These are phyloP conservation scores for Ogataea polymorpha DNA, from an alignment of 805 yeast genomes.

Conservation along the genomic window DNA sequence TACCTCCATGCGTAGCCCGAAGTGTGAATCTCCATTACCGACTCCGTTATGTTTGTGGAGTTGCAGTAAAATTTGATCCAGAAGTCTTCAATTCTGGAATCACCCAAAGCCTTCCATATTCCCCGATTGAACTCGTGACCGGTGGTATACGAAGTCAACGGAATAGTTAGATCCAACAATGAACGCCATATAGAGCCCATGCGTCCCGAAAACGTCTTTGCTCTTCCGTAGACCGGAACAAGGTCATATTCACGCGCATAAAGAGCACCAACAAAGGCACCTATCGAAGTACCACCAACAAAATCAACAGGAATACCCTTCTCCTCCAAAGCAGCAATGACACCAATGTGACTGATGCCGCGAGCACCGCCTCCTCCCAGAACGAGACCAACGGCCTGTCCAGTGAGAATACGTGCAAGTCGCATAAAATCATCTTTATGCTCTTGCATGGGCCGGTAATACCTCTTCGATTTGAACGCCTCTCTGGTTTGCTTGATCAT, in stretches of 20 bases:
- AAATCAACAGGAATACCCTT: slow-evolving; percentile 91
- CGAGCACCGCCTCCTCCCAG: slow-evolving; percentile 98
- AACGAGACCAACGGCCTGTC: slow-evolving; percentile 91
- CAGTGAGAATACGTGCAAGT: slow-evolving; percentile 83
- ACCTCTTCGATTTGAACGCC: slow-evolving; percentile 23
- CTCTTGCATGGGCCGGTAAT: slow-evolving; percentile 38
- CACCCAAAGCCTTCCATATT: slow-evolving; percentile 95
- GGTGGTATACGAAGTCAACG: slow-evolving; percentile 90
- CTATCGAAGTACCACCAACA: slow-evolving; percentile 95
- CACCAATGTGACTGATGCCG: slow-evolving; percentile 89
- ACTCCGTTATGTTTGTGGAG: slow-evolving; percentile 91
- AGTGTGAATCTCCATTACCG: slow-evolving; percentile 91
- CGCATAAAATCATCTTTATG: slow-evolving; percentile 89
- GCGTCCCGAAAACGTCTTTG: slow-evolving; percentile 81
- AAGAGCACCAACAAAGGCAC: slow-evolving; percentile 92
- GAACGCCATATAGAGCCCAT: slow-evolving; percentile 85
- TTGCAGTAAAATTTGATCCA: slow-evolving; percentile 89
- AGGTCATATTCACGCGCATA: slow-evolving; percentile 90
- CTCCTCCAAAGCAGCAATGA: slow-evolving; percentile 85
- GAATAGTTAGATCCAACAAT: slow-evolving; percentile 81
- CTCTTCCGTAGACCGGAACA: slow-evolving; percentile 86
- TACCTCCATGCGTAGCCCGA: slow-evolving; percentile 95
- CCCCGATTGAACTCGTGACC: slow-evolving; percentile 98
- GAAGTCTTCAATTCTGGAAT: slow-evolving; percentile 88
- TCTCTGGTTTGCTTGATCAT: slow-evolving; percentile 27